These are phyloP conservation scores for Medakamo hakoo DNA, from an alignment of 139 green algal species.

Conservation along the genomic window DNA sequence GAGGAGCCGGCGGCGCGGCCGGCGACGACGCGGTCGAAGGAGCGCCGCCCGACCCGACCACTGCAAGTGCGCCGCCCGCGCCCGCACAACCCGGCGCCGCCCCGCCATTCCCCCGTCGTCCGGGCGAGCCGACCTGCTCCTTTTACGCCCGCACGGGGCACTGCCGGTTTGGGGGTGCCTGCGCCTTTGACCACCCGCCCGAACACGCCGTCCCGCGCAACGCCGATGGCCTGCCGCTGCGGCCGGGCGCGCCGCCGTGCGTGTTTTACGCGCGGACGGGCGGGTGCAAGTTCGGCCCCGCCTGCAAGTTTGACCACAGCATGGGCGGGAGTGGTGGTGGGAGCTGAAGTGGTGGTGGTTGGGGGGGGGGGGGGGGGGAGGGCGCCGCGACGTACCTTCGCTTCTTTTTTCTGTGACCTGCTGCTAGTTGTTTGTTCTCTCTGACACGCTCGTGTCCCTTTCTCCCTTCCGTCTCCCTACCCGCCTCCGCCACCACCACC, in stretches of 20 bases:
- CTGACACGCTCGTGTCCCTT: too few relatives aligned
- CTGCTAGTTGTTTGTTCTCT: too few relatives aligned
- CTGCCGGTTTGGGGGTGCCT: constrained; percentile 65
- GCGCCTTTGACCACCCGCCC: constrained; percentile 78
- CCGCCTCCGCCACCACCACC: too few relatives aligned
- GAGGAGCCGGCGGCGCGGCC: neutral
- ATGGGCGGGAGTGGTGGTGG: too few relatives aligned
- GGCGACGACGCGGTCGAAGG: neutral
- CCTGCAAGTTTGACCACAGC: constrained; percentile 85
- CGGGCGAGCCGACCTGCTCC: constrained; percentile 51
- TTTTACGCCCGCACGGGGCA: constrained; percentile 80
- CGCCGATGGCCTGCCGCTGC: constrained; percentile 40
- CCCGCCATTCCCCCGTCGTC: constrained; percentile 38
- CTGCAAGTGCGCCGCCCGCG: neutral
- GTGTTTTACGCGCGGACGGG: constrained; percentile 65
- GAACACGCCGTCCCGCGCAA: constrained; percentile 44
- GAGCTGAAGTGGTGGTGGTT: too few relatives aligned
- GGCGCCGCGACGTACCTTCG: too few relatives aligned
- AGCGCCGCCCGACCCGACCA: neutral
- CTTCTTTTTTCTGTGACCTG: too few relatives aligned
- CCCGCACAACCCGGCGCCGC: neutral
- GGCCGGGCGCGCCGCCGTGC: constrained; percentile 50
- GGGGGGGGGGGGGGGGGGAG: too few relatives aligned
- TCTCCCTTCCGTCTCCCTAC: too few relatives aligned
- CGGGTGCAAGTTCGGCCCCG: constrained; percentile 73